These are phyloP conservation scores for Amanita molliuscula DNA, from an alignment of 768 basidiomycete species.

Conservation along the genomic window DNA sequence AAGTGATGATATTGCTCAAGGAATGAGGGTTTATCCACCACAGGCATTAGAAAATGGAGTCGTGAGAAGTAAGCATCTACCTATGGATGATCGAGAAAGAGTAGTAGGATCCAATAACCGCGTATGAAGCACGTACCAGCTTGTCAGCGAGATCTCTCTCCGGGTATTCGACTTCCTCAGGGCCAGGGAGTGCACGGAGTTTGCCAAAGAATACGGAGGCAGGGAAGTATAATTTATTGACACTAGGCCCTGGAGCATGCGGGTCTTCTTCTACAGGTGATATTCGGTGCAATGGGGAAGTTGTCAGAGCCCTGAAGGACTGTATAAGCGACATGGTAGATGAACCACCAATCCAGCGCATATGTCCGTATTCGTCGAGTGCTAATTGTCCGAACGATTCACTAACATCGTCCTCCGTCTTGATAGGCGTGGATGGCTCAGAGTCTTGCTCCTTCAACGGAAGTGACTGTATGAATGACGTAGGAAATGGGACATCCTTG, in stretches of 20 bases:
- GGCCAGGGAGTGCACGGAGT: conserved; percentile 67
- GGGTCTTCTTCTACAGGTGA: conserved; percentile 84
- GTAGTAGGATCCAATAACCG: conserved; percentile 6
- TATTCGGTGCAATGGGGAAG: conserved; percentile 63
- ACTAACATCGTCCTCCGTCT: conserved; percentile 65
- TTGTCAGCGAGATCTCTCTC: conserved; percentile 80
- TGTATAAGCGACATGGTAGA: conserved; percentile 90
- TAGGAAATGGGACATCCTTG: conserved; percentile 19
- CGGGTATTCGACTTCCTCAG: conserved; percentile 84
- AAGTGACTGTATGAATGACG: conserved; percentile 25
- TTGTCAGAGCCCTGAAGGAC: conserved; percentile 70
- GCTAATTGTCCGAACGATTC: conserved; percentile 85
- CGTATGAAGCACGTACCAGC: conserved; percentile 41
- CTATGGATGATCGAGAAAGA: conserved; percentile 29
- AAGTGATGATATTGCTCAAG: conserved; percentile 57
- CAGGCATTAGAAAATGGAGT: conserved; percentile 82
- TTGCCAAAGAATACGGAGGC: conserved; percentile 83
- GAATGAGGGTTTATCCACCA: conserved; percentile 82
- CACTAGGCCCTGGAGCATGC: conserved; percentile 65
- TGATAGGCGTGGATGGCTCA: conserved; percentile 35
- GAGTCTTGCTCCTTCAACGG: conserved; percentile 23
- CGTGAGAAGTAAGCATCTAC: conserved; percentile 81
- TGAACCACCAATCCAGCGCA: conserved; percentile 88
- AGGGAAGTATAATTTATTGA: conserved; percentile 83
- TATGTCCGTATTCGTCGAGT: conserved; percentile 81